Percentiles rank a stretch among this genome's conserved stretches.
These are phyloP conservation scores for Mollisiaceae sp. DNA, from an alignment of 2,329 filamentous ascomycete genomes.

Conservation along the genomic window DNA sequence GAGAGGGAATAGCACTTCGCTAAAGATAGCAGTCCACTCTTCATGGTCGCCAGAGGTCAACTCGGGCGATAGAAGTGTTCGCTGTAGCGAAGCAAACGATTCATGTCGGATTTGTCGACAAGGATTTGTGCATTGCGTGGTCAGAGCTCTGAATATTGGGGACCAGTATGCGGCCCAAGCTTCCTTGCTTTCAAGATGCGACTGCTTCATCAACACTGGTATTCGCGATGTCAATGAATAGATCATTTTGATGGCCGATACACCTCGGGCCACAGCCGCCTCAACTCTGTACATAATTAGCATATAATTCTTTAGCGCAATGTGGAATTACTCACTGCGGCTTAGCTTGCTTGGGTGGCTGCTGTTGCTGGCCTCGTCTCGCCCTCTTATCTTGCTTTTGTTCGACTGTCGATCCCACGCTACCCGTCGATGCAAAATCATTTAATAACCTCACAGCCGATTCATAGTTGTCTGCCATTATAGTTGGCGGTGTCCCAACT, in stretches of 20 bases:
- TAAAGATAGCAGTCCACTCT: conserved; percentile 95
- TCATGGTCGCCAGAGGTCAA: conserved; percentile 83
- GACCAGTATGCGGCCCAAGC: conserved; percentile 99
- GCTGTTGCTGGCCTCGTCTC: conserved; percentile 42
- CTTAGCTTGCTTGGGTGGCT: conserved; percentile 51
- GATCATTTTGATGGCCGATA: conserved; percentile 80
- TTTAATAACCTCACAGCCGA: conserved; percentile 83
- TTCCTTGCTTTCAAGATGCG: conserved; percentile 86
- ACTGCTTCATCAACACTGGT: conserved; percentile 87
- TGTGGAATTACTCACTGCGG: conserved; percentile 54
- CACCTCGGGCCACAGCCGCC: conserved; percentile 75
- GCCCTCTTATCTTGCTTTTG: conserved; percentile 65
- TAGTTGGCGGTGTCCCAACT: conserved; percentile 72
- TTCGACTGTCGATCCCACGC: conserved; percentile 71
- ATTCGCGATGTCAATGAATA: conserved; percentile 83
- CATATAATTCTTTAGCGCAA: conserved; percentile 22
- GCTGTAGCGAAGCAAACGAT: conserved; percentile 84
- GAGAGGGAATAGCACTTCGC: conserved; percentile 90
- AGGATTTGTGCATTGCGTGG: conserved; percentile 89
- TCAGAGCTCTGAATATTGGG: conserved; percentile 88
- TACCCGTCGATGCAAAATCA: conserved; percentile 85
- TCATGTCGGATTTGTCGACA: conserved; percentile 91
- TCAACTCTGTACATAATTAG: conserved; percentile 58
- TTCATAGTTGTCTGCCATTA: conserved; percentile 96
- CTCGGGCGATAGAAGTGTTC: conserved; percentile 82